These are phyloP conservation scores for Rhododendron ferrugineum DNA, from an alignment of 148 eudicot genomes.

Conservation along the genomic window DNA sequence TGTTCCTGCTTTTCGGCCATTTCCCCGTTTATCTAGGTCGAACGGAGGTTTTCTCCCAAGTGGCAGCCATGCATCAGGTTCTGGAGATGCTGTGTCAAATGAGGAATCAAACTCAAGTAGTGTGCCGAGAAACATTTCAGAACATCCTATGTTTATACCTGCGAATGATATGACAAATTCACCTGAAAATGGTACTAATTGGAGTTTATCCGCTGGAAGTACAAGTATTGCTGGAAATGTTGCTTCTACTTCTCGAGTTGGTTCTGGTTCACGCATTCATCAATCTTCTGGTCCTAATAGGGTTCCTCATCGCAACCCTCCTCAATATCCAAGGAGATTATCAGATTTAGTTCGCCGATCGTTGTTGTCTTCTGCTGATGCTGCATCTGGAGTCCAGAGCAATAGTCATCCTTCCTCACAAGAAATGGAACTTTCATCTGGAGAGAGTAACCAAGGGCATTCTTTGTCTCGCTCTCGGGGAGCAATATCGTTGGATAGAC, in stretches of 20 bases:
- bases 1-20: slow-evolving; percentile 42
- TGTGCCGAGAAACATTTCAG: slow-evolving; percentile 46
- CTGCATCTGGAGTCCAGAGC: slow-evolving; percentile 50
- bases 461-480: slow-evolving; percentile 39
- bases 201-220: slow-evolving; percentile 41
- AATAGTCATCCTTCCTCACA: slow-evolving; percentile 35
- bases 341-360: slow-evolving; percentile 70
- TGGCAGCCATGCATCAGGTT: slow-evolving; percentile 34
- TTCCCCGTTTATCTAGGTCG: slow-evolving; percentile 51
- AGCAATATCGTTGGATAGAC: slow-evolving; percentile 57
- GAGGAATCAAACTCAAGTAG: slow-evolving; percentile 42
- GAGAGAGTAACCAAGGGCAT: slow-evolving; percentile 38
- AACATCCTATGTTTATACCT: slow-evolving; percentile 60
- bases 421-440: slow-evolving; percentile 27
- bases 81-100: slow-evolving; percentile 27
- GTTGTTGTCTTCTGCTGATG: slow-evolving; percentile 36
- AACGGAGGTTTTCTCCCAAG: slow-evolving; percentile 41
- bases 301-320: slow-evolving; percentile 45
- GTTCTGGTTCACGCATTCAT: slow-evolving; percentile 32
- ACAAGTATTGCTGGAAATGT: slow-evolving; percentile 30
- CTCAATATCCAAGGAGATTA: slow-evolving; percentile 60
- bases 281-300: slow-evolving; percentile 38
- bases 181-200: slow-evolving; percentile 39
- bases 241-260: slow-evolving; percentile 49
- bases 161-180: slow-evolving; percentile 42